Evolutionary conservation across 371 early-diverging fungal genomes (phyloP).

Genomic region (Apophysomyces sp.): DNA sequence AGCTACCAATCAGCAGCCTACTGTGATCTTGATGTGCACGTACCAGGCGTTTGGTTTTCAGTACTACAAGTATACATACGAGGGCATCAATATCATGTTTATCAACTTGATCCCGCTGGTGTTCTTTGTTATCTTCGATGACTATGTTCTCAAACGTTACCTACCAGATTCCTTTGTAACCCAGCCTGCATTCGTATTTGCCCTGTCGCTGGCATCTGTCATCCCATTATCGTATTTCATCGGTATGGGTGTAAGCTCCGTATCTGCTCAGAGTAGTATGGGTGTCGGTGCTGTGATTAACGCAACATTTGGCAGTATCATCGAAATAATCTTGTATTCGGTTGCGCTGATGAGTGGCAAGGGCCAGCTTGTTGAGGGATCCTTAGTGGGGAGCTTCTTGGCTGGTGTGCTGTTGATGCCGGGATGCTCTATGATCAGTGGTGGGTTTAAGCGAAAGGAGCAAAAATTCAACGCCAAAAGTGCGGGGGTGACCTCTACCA

Average conservation of each 20-base stretch:
- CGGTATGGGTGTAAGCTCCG: slow-evolving; percentile 95
- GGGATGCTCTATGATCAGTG: slow-evolving; percentile 92
- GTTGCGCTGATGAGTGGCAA: slow-evolving; percentile 90
- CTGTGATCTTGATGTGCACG: slow-evolving; percentile 73
- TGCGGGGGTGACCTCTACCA: slow-evolving; percentile 92
- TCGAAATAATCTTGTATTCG: slow-evolving; percentile 92
- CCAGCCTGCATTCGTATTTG: slow-evolving; percentile 70
- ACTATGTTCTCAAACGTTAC: slow-evolving; percentile 67
- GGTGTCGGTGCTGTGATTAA: slow-evolving; percentile 95
- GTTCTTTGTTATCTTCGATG: slow-evolving; percentile 77
- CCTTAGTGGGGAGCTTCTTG: slow-evolving; percentile 89
- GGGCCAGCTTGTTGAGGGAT: slow-evolving; percentile 87
- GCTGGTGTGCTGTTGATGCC: slow-evolving; percentile 90
- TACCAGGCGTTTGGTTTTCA: slow-evolving; percentile 78
- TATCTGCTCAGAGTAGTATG: slow-evolving; percentile 92
- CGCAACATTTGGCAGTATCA: slow-evolving; percentile 95
- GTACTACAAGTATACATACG: slow-evolving; percentile 92
- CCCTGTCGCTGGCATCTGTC: slow-evolving; percentile 76
- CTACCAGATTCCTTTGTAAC: slow-evolving; percentile 59
- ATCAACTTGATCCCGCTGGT: slow-evolving; percentile 88
- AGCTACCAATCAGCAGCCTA: slow-evolving; percentile 36
- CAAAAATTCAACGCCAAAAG: slow-evolving; percentile 93
- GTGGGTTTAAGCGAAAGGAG: slow-evolving; percentile 89
- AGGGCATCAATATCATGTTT: slow-evolving; percentile 95
- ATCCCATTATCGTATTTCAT: slow-evolving; percentile 95